Conservation (phyloP, 2,329 filamentous ascomycete genomes). For the Fusarium pseudocircinatum region DNA sequence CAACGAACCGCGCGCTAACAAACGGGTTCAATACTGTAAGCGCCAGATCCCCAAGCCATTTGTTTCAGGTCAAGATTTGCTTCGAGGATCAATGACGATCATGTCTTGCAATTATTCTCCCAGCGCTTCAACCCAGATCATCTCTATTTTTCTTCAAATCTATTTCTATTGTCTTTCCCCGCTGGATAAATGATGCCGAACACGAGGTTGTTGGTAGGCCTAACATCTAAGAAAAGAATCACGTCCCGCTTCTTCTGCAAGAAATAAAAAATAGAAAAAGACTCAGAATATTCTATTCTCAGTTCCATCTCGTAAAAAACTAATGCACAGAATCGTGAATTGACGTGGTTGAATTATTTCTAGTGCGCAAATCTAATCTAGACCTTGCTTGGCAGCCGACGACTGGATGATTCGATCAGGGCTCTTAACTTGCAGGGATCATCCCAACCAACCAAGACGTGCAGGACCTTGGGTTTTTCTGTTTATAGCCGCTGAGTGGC, state of each 20-base stretch:
- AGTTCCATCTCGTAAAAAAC: slow-evolving; percentile 10
- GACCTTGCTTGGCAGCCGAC: background rate
- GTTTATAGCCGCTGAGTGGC: slow-evolving; percentile 29
- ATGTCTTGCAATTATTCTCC: background rate
- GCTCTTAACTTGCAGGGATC: slow-evolving; percentile 10
- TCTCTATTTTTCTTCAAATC: background rate
- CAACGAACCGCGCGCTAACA: slow-evolving; percentile 26
- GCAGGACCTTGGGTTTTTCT: background rate
- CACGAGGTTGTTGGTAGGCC: background rate
- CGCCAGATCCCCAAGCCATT: slow-evolving; percentile 8
- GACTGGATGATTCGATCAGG: slow-evolving; percentile 7
- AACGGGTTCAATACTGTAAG: background rate
- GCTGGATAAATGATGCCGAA: background rate
- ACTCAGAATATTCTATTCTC: slow-evolving; percentile 1
- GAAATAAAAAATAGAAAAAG: background rate
- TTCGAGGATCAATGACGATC: slow-evolving; percentile 11
- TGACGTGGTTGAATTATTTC: slow-evolving; percentile 20
- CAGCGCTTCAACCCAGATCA: background rate
- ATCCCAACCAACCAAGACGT: slow-evolving; percentile 6
- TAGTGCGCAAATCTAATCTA: background rate
- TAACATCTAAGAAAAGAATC: slow-evolving; percentile 18
- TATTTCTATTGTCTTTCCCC: background rate
- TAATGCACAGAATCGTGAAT: slow-evolving; percentile 14
- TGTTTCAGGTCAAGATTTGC: slow-evolving; percentile 18
- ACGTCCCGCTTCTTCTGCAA: slow-evolving; percentile 12